A percentile compares a stretch with the other conserved stretches of the same genome.
phyloP scores from a whole-genome alignment of 441 rosid species.

The Erysimum pusillum region DNA sequence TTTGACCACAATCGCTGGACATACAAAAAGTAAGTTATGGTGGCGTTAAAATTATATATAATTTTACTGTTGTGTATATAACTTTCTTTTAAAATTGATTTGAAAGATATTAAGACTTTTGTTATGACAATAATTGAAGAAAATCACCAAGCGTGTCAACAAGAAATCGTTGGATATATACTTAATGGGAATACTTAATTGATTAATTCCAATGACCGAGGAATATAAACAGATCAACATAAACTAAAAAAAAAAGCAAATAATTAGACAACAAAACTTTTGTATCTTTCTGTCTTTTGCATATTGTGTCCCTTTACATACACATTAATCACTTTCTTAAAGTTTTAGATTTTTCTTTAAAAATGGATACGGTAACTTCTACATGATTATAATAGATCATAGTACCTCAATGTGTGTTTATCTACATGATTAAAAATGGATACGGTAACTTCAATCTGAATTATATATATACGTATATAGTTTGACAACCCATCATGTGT shows the following conservation, averaged over 20 bases:
- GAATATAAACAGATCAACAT: slow-evolving; percentile 38
- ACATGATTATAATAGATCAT: slow-evolving; percentile 19
- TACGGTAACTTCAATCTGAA: neutral
- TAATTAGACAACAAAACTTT: slow-evolving; percentile 19
- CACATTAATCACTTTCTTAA: slow-evolving; percentile 5
- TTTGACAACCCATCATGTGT: slow-evolving; percentile 33
- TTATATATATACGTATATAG: slow-evolving; percentile 3
- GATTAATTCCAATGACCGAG: slow-evolving; percentile 28
- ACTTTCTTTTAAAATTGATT: slow-evolving; percentile 6
- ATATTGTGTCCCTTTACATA: neutral
- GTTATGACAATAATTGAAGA: slow-evolving; percentile 7
- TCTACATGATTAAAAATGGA: too few relatives aligned
- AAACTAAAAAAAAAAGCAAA: neutral
- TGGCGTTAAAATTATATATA: neutral
- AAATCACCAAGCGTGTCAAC: slow-evolving; percentile 16
- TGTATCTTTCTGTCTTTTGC: slow-evolving; percentile 33
- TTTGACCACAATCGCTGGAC: slow-evolving; percentile 27
- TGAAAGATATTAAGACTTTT: neutral
- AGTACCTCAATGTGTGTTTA: too few relatives aligned
- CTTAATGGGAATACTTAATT: too few relatives aligned
- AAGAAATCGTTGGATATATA: slow-evolving; percentile 11
- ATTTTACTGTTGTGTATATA: neutral
- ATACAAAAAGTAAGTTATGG: neutral
- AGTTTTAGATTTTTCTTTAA: neutral
- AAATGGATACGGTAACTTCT: slow-evolving; percentile 3